Evolutionary conservation across 2,329 filamentous ascomycete genomes (phyloP), one percentile per base, ranked within the genome.

Genomic region (Xylariaceae sp.): DNA sequence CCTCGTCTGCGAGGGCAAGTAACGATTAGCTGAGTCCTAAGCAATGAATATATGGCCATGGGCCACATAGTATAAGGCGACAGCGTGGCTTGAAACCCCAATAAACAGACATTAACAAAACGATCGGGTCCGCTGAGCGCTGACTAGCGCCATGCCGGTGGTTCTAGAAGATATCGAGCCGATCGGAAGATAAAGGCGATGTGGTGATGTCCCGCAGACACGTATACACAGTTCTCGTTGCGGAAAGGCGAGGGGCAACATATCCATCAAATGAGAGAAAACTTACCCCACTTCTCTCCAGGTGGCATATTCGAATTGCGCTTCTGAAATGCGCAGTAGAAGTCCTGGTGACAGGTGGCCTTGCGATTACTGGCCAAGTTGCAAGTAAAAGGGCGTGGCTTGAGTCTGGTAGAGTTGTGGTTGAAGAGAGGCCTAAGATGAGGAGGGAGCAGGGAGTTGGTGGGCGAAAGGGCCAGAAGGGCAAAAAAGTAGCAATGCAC

Each of bases 281-380:
- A 72, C 71, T 68, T 68, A 74, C 71, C 71, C 71, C 71, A 73
- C 69, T 68, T 63, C 62, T 73, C 71, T 15, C 36, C 60, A 40
- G 69, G 57, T 61, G 71, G 63, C 71, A 73, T 74, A 41, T 69
- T 58, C 44, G 47, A 29, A 16, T 43, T 41, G 37, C 36, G 18
- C 12, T 7, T 49, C 39, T 19, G n/a, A 43, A 26, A 43, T 43
- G 13, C 13, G 21, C 41, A 16, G 8, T 29, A 26, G 22, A 43
- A 29, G 15, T 15, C 5, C 12, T 29, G 41, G 13, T 21, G 10
- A 26, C 41, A 5, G 34, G 10, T 37, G 30, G n/a, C 19, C 21
- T 15, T 8, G 12, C 21, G 26, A 22, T 51, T 12, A 10, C 16
- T 22, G 39, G 32, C 13, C 32, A 34, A 34, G 32, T 34, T 34